Percentiles rank a stretch among this genome's conserved stretches.
Conservation (phyloP, 805 yeast genomes). For the Lipomyces chichibuensis region DNA sequence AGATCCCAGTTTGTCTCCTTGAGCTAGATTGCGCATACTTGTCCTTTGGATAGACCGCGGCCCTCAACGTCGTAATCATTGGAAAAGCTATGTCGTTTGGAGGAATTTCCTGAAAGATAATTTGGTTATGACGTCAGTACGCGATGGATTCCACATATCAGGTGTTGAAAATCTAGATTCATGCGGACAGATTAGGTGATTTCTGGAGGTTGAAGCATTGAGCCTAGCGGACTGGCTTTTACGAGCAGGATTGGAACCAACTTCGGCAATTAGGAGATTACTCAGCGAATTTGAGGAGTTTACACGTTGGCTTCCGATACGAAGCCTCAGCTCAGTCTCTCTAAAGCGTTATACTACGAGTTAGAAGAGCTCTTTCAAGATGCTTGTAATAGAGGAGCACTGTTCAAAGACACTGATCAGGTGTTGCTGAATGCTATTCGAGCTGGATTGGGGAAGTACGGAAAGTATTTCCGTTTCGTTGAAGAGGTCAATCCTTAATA, state of each 20-base stretch:
- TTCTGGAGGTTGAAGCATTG: not conserved
- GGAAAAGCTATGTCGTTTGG: not conserved
- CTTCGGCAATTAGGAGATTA: not conserved
- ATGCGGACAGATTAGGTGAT: not conserved
- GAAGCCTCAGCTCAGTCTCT: constrained; percentile 1
- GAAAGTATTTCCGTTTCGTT: constrained; percentile 2
- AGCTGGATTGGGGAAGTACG: not conserved
- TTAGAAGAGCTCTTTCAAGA: constrained; percentile 1
- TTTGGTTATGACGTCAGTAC: not conserved
- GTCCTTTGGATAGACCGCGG: constrained; percentile 1
- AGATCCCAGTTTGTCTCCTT: not conserved
- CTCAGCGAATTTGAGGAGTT: not conserved
- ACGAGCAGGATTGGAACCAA: constrained; percentile 42
- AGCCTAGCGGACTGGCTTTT: constrained; percentile 57
- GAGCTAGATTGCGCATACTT: not conserved
- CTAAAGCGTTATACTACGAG: not conserved
- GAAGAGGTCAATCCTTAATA: constrained; percentile 1
- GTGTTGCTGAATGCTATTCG: not conserved
- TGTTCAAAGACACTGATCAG: not conserved
- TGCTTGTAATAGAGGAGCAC: not conserved
- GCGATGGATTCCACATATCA: not conserved
- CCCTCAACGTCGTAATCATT: not conserved
- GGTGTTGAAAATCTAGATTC: not conserved
- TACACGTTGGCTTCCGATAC: not conserved
- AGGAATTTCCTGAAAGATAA: not conserved